Evolutionary conservation across 257 asterid genomes (phyloP), one percentile per base, ranked within the genome.

Genomic region (Thymus mandschuricus): DNA sequence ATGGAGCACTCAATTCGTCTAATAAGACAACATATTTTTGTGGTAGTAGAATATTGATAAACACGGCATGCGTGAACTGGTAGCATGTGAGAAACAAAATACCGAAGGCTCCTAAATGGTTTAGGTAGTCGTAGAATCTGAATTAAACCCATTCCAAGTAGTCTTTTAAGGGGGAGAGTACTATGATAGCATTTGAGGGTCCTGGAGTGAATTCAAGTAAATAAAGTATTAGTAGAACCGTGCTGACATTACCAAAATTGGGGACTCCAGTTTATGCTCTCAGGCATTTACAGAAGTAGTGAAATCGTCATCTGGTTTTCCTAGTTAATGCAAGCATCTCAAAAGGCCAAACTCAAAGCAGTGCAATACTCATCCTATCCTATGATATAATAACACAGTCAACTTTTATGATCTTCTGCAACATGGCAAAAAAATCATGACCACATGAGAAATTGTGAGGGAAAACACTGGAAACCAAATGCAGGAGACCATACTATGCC

Each of bases 41-140:
- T 46, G 55, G 68, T 21, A 78, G 68, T 3, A 54, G 73, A 41
- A 77, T 7, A 54, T 27, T 48, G 45, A 70, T 28, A 29, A 46
- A 38, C 33, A 40, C 59, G 11, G 63, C 56, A 3, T n/a, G 73
- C 31, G 29, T 35, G 63, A 58, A 28, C 45, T 55, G 49, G 70
- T 43, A 48, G 59, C 33, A 57, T 43, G 56, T 41, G 45, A 50
- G 28, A 44, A 8, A 62, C 67, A 69, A 33, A 56, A 70, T 45
- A 6, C 55, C 41, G 8, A 58, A 28, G 52, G 43, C 28, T 10
- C 50, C 52, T n/a, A 44, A 10, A 44, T 15, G 31, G 63, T 27
- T 44, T 21, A 72, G n/a, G 31, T 57, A 33, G 33, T 21, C 44
- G 35, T 43, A 62, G 34, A 27, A 21, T 69, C 44, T 9, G 60